Conservation (phyloP, 306 rosid species). For the Betula pendula region DNA sequence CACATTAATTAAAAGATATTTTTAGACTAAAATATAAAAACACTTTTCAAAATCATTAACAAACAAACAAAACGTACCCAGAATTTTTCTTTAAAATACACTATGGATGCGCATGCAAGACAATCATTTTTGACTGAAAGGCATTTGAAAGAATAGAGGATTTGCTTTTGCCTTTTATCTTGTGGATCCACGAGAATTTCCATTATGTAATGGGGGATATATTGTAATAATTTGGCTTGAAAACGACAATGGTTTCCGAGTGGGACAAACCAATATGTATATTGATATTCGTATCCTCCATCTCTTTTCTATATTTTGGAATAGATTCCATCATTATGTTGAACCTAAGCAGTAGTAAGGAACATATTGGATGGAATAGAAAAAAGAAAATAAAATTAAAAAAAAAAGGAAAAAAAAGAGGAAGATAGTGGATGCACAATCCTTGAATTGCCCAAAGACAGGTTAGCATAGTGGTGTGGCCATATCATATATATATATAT, state of each 20-base stretch:
- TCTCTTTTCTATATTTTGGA: background rate
- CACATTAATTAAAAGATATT: too few relatives aligned
- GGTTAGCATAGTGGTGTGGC: background rate
- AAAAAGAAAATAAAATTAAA: too few relatives aligned
- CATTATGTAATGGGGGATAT: background rate
- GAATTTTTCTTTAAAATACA: background rate
- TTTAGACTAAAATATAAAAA: too few relatives aligned
- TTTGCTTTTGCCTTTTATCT: background rate
- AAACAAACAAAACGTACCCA: too few relatives aligned
- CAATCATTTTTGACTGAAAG: background rate
- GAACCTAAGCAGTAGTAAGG: too few relatives aligned
- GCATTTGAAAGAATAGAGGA: background rate
- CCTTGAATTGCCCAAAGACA: too few relatives aligned
- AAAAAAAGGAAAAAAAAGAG: too few relatives aligned
- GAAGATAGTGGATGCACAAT: too few relatives aligned
- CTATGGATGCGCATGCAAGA: background rate
- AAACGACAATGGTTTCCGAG: background rate
- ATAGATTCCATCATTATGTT: background rate
- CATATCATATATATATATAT: too few relatives aligned
- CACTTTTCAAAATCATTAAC: too few relatives aligned
- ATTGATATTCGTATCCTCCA: background rate
- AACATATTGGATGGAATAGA: too few relatives aligned
- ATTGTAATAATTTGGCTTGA: background rate
- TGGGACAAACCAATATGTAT: too few relatives aligned
- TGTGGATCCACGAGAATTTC: background rate